Base-by-base conservation (phyloP, 208 protist genomes). In the Crithidia brevicula region DNA sequence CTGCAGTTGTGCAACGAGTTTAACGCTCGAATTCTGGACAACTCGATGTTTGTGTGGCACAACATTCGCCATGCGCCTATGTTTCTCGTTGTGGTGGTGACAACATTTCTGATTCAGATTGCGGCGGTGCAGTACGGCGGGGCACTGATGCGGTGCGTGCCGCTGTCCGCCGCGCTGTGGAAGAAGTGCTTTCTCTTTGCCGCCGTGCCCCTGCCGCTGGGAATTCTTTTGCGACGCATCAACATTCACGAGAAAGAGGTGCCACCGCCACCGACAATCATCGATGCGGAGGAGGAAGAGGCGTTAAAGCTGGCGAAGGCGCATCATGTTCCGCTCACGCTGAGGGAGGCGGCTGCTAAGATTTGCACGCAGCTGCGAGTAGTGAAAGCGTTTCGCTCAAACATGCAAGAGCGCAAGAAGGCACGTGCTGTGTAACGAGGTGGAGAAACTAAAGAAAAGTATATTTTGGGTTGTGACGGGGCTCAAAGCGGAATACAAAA, bases 1-100 rank as follows among this genome's bases (percentile, higher is more conserved):
- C 79, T 96, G 87, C 91, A 94, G 74, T 81, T 96, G 49, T 89
- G 91, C 74, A 96, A 94, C 77, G 92, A 94, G 63, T 94, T 96
- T 74, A 94, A 96, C 65, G 88, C 91, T 0, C 83, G 91, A 15
- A 66, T 94, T 25, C 73, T 96, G n/a, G 61, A 73, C 45, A 47
- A 61, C 43, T 59, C 57, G 16, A 71, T 87, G 60, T 54, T 47
- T 34, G 82, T 93, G 59, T 89, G 83, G 69, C 79, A 74, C 56
- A 74, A 87, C 49, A 84, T 79, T 28, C 56, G 72, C 20, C 67
- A 84, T 42, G 91, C 85, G 50, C 65, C 70, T 13, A 78, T 79
- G 36, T 74, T 96, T 20, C 47, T 93, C 31, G 25, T 65, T 28
- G 92, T 96, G 42, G 88, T 93, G 10, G 54, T 31, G n/a, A 46